Conservation (phyloP, 257 asterid species). For the Solanum habrochaites region DNA sequence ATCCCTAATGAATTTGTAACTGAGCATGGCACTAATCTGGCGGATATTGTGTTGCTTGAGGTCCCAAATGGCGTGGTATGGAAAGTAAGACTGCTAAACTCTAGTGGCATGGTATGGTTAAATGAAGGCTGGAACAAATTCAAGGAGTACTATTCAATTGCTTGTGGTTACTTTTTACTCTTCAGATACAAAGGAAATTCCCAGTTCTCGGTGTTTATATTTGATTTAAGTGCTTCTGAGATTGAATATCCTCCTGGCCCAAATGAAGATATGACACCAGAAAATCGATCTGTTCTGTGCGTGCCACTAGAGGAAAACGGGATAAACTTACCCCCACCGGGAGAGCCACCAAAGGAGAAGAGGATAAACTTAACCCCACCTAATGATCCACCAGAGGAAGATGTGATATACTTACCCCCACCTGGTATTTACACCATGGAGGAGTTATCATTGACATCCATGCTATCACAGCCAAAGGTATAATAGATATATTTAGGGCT, state of each 20-base stretch:
- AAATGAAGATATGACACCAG: not conserved
- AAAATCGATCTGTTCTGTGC: not conserved
- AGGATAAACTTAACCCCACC: not conserved
- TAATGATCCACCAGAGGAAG: not conserved
- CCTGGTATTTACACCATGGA: conserved; percentile 7
- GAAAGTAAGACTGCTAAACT: not conserved
- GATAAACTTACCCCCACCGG: not conserved
- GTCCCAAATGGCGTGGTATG: not conserved
- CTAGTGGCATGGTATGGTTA: not conserved
- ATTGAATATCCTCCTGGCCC: not conserved
- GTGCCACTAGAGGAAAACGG: conserved; percentile 17
- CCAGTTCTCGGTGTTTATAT: not conserved
- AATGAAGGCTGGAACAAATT: conserved; percentile 2
- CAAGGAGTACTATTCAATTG: conserved; percentile 2
- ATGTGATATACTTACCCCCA: not conserved
- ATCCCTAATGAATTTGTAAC: not conserved
- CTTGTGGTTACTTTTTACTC: not conserved
- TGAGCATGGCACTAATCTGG: not conserved
- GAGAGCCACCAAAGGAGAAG: not conserved
- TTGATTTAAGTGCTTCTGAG: conserved; percentile 1
- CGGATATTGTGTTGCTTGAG: not conserved
- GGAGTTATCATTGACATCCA: conserved; percentile 26
- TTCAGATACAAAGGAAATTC: not conserved
- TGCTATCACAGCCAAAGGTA: conserved; percentile 20
- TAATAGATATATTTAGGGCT: not conserved